Base-by-base conservation (phyloP, 1,284 basidiomycete genomes). In the Agroathelia rolfsii region DNA sequence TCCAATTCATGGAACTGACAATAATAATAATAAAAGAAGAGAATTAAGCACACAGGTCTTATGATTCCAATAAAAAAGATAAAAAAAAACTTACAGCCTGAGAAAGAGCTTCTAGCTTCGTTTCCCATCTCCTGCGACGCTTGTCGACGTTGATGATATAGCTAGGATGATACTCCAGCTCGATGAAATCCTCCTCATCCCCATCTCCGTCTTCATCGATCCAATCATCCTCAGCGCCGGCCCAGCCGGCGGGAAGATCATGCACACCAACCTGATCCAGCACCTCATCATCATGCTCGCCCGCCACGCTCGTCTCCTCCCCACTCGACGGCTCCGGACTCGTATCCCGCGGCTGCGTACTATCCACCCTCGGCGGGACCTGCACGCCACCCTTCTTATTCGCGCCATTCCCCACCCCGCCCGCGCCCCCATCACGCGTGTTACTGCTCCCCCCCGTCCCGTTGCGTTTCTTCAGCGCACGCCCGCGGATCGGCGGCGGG, bases 281-380 rank as follows among this genome's bases (percentile, higher is more conserved):
- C 16, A 41, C 36, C 24, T 36, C 39, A 37, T 65, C 62, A 41
- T 66, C 63, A 19, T 64, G 67, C 3, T 60, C 64, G 16, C 62
- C 65, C 44, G 73, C 71, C 0, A 67, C 68, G 1, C 72, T 72
- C 2, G 69, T 74, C 49, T 72, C 69, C 45, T 73, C 69, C 0
- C 69, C 69, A 10, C 56, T 55, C 1, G 63, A 66, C 14, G 68
- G 65, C 53, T 84, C 82, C 0, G 78, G 81, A 43, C 74, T 83
- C 11, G 80, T 84, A 42, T 84, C 81, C 30, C 79, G 59, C 6
- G 82, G 80, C 46, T 84, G 79, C 1, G 82, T 85, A 44, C 80
- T 84, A 42, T 82, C 77, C 6, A 84, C 81, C 6, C 82, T 63
- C 10, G 77, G 77, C 1, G 80, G 81, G 2, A 72, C 72, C 47